Evolutionary conservation across 2,329 filamentous ascomycete genomes (phyloP).

Genomic region (Colletotrichum sp.): DNA sequence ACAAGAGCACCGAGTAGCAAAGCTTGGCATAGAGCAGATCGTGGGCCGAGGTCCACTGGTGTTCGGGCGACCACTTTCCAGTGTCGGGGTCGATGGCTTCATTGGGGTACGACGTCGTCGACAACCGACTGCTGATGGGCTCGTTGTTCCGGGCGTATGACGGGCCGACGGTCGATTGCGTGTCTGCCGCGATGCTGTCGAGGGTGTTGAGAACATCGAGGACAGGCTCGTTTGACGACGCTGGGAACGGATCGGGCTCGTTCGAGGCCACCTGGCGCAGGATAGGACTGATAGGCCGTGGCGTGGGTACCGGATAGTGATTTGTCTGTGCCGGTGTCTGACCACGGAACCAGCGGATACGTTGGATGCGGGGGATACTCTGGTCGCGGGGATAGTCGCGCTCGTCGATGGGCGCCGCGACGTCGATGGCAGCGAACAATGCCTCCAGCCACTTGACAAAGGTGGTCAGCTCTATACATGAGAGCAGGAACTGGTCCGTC

Average conservation of each 20-base stretch:
- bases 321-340: conserved; percentile 34
- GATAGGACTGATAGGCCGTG: conserved; percentile 3
- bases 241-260: conserved; percentile 4
- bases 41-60: conserved; percentile 60
- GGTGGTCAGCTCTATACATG: conserved; percentile 66
- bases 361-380: conserved; percentile 63
- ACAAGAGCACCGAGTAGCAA: conserved; percentile 64
- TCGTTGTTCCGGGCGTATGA: conserved; percentile 15
- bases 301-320: conserved; percentile 18
- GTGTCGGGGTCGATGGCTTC: conserved; percentile 51
- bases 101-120: conserved; percentile 50
- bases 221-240: conserved; percentile 11
- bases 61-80: conserved; percentile 62
- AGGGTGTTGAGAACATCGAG: neutral
- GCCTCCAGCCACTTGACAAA: conserved; percentile 74
- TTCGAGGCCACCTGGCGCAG: neutral
- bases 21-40: conserved; percentile 65
- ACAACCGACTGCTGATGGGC: conserved; percentile 41
- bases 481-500: conserved; percentile 75
- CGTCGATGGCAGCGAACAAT: conserved; percentile 75
- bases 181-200: neutral
- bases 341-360: conserved; percentile 55
- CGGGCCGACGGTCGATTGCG: conserved; percentile 14
- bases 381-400: conserved; percentile 68
- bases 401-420: conserved; percentile 74